Evolutionary conservation across 768 basidiomycete genomes (phyloP).

Genomic region (Boletus sp.): DNA sequence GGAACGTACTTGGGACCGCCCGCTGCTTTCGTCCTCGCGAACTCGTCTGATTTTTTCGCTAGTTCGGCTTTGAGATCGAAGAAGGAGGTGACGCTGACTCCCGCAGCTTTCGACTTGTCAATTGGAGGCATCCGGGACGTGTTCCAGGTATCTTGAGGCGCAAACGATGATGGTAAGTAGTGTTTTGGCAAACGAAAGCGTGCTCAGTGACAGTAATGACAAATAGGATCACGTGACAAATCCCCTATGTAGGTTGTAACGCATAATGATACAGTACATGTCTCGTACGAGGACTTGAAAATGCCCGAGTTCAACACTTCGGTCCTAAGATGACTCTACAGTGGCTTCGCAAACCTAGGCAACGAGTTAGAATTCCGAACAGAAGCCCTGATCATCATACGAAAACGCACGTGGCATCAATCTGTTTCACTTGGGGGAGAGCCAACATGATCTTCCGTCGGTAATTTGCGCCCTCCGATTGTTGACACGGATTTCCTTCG

Average conservation of each 20-base stretch:
- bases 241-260: not conserved
- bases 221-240: slow-evolving; percentile 9
- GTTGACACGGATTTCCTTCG: slow-evolving; percentile 93
- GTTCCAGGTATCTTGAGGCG: slow-evolving; percentile 5
- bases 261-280: not conserved
- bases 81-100: slow-evolving; percentile 72
- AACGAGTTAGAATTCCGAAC: slow-evolving; percentile 1
- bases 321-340: slow-evolving; percentile 62
- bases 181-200: too few relatives aligned
- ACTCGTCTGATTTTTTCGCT: slow-evolving; percentile 51
- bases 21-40: slow-evolving; percentile 61
- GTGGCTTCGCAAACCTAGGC: slow-evolving; percentile 56
- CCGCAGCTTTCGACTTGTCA: slow-evolving; percentile 61
- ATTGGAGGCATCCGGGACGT: slow-evolving; percentile 41
- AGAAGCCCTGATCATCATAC: not conserved
- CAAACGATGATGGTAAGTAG: not conserved
- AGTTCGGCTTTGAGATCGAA: slow-evolving; percentile 74
- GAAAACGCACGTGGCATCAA: slow-evolving; percentile 90
- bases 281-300: not conserved
- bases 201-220: not conserved
- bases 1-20: slow-evolving; percentile 51
- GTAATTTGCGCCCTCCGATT: slow-evolving; percentile 71
- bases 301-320: not conserved
- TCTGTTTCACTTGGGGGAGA: slow-evolving; percentile 86
- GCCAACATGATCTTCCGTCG: slow-evolving; percentile 86